Evolutionary conservation across 805 yeast species (phyloP).

Genomic region (Jamesozyma gamospora): DNA sequence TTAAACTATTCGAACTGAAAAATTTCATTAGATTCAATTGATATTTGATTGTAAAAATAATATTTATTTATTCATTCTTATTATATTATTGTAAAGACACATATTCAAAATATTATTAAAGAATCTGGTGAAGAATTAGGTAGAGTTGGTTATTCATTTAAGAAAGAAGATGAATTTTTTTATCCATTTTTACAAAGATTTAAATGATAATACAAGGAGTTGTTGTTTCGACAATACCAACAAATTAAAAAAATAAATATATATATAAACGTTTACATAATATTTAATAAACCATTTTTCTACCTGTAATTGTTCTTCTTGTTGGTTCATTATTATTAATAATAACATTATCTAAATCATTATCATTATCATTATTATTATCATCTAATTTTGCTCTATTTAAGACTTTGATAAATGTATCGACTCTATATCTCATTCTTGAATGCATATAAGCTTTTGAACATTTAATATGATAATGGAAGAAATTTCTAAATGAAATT

Average conservation of each 20-base stretch:
- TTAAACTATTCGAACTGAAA: no score
- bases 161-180: slow-evolving; percentile 14
- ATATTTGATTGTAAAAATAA: no score
- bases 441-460: slow-evolving; percentile 97
- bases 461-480: slow-evolving; percentile 97
- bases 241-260: no score
- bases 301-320: slow-evolving; percentile 29
- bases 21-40: no score
- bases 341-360: not conserved
- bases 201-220: no score
- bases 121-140: slow-evolving; percentile 15
- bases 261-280: no score
- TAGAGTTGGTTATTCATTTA: slow-evolving; percentile 17
- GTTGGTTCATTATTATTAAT: slow-evolving; percentile 9
- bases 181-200: slow-evolving; percentile 17
- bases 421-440: slow-evolving; percentile 93
- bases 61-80: not conserved
- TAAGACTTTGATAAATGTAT: slow-evolving; percentile 86
- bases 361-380: slow-evolving; percentile 46
- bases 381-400: slow-evolving; percentile 95
- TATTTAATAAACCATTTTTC: slow-evolving; percentile 24
- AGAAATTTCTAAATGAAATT: slow-evolving; percentile 86
- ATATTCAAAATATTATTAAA: not conserved
- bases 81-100: slow-evolving; percentile 9
- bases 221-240: slow-evolving; percentile 19